Evolutionary conservation across 164 flowering plant genomes (phyloP), one percentile per base, ranked within the genome.

Genomic region (Magnolia officinalis): DNA sequence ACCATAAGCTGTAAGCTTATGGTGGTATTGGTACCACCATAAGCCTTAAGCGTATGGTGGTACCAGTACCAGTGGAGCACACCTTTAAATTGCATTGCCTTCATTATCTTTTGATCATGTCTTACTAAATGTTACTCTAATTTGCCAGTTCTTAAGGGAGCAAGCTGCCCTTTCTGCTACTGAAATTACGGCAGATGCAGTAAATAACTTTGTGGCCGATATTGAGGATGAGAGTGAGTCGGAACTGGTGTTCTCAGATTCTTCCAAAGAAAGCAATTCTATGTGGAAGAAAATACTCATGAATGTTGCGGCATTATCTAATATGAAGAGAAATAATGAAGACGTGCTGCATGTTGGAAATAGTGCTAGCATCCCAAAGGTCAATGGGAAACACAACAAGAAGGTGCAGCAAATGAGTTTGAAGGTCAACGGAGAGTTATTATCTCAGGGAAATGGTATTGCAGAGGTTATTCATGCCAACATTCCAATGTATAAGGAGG

Each of bases 311-410:
- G 86, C 85, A 65, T 71, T 83, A 49, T 80, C 90, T 75, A 75
- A 82, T 23, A 75, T 76, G 51, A 83, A 73, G 58, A 77, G 72
- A 67, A 83, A 59, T 72, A 50, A 72, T 29, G 81, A 84, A 70
- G 87, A 84, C 82, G 51, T 71, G 55, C 75, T 82, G 24, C 81
- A 69, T 19, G 31, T 73, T 49, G 83, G 84, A 64, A 87, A 88
- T 79, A 80, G 77, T 21, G 72, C 76, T 78, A 77, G 81, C 78
- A 70, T 76, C 50, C 93, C 91, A 7, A 91, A 88, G 85, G 87
- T 96, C 52, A 96, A 96, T 75, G 99, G 99, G 23, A 96, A 90
- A 64, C 97, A 89, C 77, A 91, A 80, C 82, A 94, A 88, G 82
- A 83, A 81, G 78, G 83, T 88, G 76, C 84, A 89, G 78, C 73